A percentile compares a stretch with the other conserved stretches of the same genome.
These are phyloP conservation scores for Amborella trichopoda DNA, from an alignment of 164 flowering plant species.

Conservation along the genomic window DNA sequence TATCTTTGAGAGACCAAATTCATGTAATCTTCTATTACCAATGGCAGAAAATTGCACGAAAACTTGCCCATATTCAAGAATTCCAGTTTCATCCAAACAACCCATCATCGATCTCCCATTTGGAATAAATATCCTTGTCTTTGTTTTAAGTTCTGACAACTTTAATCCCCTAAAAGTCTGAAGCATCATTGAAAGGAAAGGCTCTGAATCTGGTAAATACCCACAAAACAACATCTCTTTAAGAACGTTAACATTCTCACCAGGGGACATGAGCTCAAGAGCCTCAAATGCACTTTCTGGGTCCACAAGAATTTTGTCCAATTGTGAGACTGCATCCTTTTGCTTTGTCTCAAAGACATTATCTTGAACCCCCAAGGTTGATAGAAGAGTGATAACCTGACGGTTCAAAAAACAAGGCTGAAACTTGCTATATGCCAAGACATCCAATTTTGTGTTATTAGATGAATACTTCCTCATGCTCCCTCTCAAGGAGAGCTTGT, in stretches of 20 bases:
- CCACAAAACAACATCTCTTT: constrained; percentile 76
- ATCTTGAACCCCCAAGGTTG: constrained; percentile 76
- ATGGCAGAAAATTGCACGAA: constrained; percentile 56
- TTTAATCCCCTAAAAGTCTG: constrained; percentile 56
- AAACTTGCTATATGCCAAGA: constrained; percentile 59
- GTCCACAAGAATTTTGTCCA: constrained; percentile 46
- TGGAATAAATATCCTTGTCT: constrained; percentile 55
- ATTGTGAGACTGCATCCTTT: constrained; percentile 42
- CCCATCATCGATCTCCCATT: constrained; percentile 84
- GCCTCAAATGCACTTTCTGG: constrained; percentile 56
- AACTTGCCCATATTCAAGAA: constrained; percentile 77
- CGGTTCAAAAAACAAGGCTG: constrained; percentile 85
- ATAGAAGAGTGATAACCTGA: constrained; percentile 66
- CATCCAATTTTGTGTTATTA: constrained; percentile 48
- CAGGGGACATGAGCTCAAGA: constrained; percentile 58
- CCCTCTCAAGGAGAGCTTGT: constrained; percentile 48
- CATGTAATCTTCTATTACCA: constrained; percentile 7
- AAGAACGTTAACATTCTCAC: constrained; percentile 54
- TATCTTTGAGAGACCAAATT: constrained; percentile 4
- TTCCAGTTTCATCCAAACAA: constrained; percentile 77
- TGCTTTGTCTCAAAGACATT: constrained; percentile 56
- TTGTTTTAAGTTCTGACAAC: constrained; percentile 49
- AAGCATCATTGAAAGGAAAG: constrained; percentile 85
- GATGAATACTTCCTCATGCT: constrained; percentile 79
- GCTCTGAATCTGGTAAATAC: constrained; percentile 69